Evolutionary conservation across 129 eudicot species (phyloP), one percentile per base, ranked within the genome.

Genomic region (Smallanthus sonchifolius): DNA sequence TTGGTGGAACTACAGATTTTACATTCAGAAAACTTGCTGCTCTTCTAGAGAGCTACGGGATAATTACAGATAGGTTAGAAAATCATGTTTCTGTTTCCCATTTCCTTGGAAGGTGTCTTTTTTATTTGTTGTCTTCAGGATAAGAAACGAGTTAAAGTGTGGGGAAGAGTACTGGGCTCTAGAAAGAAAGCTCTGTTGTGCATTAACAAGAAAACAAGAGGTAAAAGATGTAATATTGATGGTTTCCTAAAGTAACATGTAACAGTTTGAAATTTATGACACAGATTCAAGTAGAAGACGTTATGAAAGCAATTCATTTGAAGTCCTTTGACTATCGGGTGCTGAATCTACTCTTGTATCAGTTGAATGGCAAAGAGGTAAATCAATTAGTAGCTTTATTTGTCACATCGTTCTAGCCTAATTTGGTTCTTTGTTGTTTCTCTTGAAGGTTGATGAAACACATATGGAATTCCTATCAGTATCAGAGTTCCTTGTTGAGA

Each of bases 241-340:
- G 42, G 61, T 14, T 69, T 37, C 17, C 65, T 13, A 39, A 52
- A 51, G 51, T 6, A 57, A 47, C 8, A 59, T 39, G 56, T 73
- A 73, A 39, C 47, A 59, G 61, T 6, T 20, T 5, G 20, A 44
- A n/a, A 0, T 65, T 37, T 70, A 48, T 67, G 76, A 35, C 43
- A 55, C 83, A 93, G 98, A 81, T 93, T 79, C 76, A 75, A 59
- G 79, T 87, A 24, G 95, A 81, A 69, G 97, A 88, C 48, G 91
- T 80, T 48, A 87, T 73, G 85, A 86, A 75, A 75, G 97, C 98
- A 72, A 88, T 93, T 57, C 95, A 84, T 85, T 81, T 93, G 74
- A 93, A 93, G 75, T 93, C 98, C 28, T 93, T 93, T 73, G 98
- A 93, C 79, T 93, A 87, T 80, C 77, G 98, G 17, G 92, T 93